Evolutionary conservation across 331 rosid species (phyloP).

Genomic region (Cucumis variabilis): DNA sequence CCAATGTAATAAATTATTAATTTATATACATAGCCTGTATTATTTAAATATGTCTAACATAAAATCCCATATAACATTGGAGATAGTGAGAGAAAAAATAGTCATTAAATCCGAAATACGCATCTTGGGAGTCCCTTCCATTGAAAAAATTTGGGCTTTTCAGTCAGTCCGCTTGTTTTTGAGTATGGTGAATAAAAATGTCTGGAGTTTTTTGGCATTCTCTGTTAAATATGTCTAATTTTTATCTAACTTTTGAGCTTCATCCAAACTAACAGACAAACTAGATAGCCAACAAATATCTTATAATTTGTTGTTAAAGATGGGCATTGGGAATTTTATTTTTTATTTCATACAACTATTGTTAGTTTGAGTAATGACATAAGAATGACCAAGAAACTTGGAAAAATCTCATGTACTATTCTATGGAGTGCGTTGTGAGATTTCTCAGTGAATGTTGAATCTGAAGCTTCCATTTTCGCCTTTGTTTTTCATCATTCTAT

Average conservation of each 20-base stretch:
- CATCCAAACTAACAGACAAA: conserved; percentile 7
- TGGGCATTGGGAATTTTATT: background rate
- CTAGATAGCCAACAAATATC: background rate
- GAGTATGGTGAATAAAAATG: background rate
- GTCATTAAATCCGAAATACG: too few relatives aligned
- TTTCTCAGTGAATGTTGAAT: conserved; percentile 14
- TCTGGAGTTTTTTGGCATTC: background rate
- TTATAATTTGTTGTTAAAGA: background rate
- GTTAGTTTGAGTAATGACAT: background rate
- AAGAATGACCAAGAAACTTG: background rate
- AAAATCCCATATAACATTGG: too few relatives aligned
- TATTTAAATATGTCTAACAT: too few relatives aligned
- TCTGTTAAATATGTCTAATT: background rate
- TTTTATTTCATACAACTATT: conserved; percentile 1
- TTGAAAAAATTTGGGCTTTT: background rate
- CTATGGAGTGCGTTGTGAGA: background rate
- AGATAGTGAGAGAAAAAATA: too few relatives aligned
- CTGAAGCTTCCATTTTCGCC: background rate
- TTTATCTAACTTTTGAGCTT: background rate
- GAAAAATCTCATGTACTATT: background rate
- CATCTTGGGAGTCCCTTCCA: background rate
- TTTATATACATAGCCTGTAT: too few relatives aligned
- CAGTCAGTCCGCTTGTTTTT: background rate
- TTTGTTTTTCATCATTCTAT: background rate
- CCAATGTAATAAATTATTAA: too few relatives aligned